Evolutionary conservation across 352 stramenopile genomes (phyloP).

Genomic region (Pilasporangium apinafurcum): DNA sequence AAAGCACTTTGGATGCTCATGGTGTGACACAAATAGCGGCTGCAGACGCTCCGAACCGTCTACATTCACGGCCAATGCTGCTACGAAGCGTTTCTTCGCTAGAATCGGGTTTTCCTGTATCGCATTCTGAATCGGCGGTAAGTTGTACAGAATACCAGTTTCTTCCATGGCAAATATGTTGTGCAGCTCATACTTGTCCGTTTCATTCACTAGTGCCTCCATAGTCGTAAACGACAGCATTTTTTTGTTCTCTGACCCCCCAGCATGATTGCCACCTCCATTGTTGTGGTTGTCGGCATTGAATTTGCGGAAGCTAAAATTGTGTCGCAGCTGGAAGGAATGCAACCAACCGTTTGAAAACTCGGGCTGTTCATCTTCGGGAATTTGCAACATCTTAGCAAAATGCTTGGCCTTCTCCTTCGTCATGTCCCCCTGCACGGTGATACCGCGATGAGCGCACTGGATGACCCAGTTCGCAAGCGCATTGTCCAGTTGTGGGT

Average conservation of each 20-base stretch:
- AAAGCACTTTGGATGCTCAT: conserved; percentile 74
- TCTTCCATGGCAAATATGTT: conserved; percentile 79
- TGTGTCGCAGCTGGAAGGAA: conserved; percentile 77
- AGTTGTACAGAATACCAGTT: conserved; percentile 66
- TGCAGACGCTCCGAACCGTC: conserved; percentile 73
- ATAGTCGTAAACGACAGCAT: conserved; percentile 57
- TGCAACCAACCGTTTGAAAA: conserved; percentile 81
- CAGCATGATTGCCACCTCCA: not conserved
- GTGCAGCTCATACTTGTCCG: conserved; percentile 65
- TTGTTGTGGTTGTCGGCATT: conserved; percentile 49
- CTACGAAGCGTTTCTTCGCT: conserved; percentile 68
- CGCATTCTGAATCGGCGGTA: conserved; percentile 39
- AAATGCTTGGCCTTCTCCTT: conserved; percentile 86
- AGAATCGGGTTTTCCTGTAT: conserved; percentile 42
- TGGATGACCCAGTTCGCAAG: conserved; percentile 86
- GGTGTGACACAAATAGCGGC: conserved; percentile 76
- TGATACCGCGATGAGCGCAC: conserved; percentile 68
- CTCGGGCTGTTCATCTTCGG: conserved; percentile 65
- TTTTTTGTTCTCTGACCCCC: conserved; percentile 7
- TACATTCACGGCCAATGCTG: conserved; percentile 56
- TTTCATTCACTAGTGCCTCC: conserved; percentile 53
- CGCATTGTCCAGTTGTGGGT: conserved; percentile 70
- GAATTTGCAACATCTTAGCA: conserved; percentile 74
- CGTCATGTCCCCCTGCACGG: conserved; percentile 75
- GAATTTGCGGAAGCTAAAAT: conserved; percentile 82